Evolutionary conservation across 148 eudicot species (phyloP).

Genomic region (Chenopodium berlandieri): DNA sequence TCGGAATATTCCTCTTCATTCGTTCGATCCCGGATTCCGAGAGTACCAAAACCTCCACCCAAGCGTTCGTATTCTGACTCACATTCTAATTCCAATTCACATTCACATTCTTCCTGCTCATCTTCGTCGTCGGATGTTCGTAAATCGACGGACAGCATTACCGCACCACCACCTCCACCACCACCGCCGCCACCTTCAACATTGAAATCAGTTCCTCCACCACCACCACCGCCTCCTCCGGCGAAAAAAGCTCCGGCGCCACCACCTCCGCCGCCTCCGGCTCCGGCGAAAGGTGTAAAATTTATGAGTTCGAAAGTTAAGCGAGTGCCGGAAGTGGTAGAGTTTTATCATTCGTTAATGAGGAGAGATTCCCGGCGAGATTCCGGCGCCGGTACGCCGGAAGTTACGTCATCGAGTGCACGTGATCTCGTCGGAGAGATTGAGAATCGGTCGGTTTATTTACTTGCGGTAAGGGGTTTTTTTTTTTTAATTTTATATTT

Average conservation of each 20-base stretch:
- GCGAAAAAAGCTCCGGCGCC: constrained; percentile 2
- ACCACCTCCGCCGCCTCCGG: constrained; percentile 48
- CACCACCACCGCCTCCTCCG: constrained; percentile 45
- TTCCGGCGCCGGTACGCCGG: constrained; percentile 43
- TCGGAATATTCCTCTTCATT: constrained; percentile 29
- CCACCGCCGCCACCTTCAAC: constrained; percentile 23
- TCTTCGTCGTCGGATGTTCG: constrained; percentile 21
- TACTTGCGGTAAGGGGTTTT: constrained; percentile 59
- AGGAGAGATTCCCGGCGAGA: constrained; percentile 78
- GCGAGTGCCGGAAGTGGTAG: constrained; percentile 93
- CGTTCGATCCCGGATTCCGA: constrained; percentile 52
- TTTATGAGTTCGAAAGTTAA: constrained; percentile 59
- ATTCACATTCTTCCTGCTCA: constrained; percentile 5
- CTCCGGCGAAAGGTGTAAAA: constrained; percentile 44
- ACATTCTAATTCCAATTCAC: background rate
- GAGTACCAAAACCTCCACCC: constrained; percentile 93
- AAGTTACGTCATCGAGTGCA: constrained; percentile 48
- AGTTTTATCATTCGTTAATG: constrained; percentile 89
- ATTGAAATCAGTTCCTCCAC: constrained; percentile 31
- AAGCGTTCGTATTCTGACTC: constrained; percentile 38
- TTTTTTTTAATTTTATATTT: too few species aligned
- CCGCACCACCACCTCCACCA: constrained; percentile 35
- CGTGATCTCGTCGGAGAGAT: constrained; percentile 86
- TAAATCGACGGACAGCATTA: constrained; percentile 26
- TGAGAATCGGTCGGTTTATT: constrained; percentile 75